Percentiles rank a stretch among this genome's conserved stretches.
Evolutionary conservation across 2,329 filamentous ascomycete genomes (phyloP).

Genomic region (Acephala macrosclerotiorum): DNA sequence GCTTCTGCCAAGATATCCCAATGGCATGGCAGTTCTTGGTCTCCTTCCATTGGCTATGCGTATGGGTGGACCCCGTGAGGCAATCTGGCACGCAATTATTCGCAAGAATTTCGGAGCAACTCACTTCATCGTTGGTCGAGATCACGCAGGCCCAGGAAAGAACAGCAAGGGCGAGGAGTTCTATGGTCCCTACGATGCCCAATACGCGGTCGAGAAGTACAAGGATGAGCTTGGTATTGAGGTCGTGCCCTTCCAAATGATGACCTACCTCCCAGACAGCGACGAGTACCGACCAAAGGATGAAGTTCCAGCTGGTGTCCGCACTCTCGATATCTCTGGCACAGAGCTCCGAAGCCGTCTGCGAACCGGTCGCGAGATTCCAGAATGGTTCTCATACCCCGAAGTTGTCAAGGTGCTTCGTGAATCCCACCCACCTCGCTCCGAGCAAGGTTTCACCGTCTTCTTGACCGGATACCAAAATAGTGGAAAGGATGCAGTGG

Average conservation of each 20-base stretch:
- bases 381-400: constrained; percentile 99
- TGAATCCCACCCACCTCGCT: constrained; percentile 92
- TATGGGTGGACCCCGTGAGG: constrained; percentile 98
- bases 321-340: constrained; percentile 87
- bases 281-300: constrained; percentile 97
- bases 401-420: constrained; percentile 96
- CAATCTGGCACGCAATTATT: constrained; percentile 99
- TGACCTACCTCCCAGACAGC: constrained; percentile 97
- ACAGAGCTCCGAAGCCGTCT: constrained; percentile 93
- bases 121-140: constrained; percentile 98
- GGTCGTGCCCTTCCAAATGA: constrained; percentile 99
- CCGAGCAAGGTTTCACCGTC: constrained; percentile 94
- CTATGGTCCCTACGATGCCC: constrained; percentile 97
- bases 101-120: constrained; percentile 99
- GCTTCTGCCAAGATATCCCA: constrained; percentile 94
- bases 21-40: constrained; percentile 97
- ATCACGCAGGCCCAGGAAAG: constrained; percentile 97
- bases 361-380: constrained; percentile 90
- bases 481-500: constrained; percentile 96
- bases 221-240: constrained; percentile 96
- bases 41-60: constrained; percentile 97
- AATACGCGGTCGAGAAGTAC: constrained; percentile 96
- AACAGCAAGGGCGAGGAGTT: constrained; percentile 97
- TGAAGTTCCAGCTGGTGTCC: constrained; percentile 82
- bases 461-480: constrained; percentile 98